Evolutionary conservation across 495 filamentous ascomycete genomes (phyloP).

Genomic region (Pseudoneurospora amorphoporcata): DNA sequence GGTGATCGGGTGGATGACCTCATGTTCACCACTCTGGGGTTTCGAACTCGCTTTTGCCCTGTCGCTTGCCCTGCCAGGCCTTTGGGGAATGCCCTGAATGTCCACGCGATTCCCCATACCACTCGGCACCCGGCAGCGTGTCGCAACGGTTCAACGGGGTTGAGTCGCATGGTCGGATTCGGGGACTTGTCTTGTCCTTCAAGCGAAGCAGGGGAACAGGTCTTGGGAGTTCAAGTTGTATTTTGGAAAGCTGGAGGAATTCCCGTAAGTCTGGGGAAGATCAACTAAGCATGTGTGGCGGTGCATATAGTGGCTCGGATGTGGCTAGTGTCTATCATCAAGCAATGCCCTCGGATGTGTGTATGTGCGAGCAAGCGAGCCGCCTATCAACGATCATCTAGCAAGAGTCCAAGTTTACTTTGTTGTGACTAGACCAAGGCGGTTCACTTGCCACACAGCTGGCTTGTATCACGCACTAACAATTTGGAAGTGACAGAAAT

Average conservation of each 20-base stretch:
- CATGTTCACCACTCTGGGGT: not conserved
- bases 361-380: not conserved
- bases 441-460: not conserved
- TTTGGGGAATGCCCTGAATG: not conserved
- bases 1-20: not conserved
- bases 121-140: not conserved
- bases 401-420: not conserved
- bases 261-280: not conserved
- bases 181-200: not conserved
- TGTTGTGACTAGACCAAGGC: not conserved
- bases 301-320: not conserved
- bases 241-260: not conserved
- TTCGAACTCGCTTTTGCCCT: not conserved
- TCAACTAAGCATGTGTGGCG: not conserved
- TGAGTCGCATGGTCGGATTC: not conserved
- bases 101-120: not conserved
- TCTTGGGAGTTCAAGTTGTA: not conserved
- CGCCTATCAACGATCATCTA: not conserved
- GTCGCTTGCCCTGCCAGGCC: not conserved
- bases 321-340: not conserved
- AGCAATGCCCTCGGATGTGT: not conserved
- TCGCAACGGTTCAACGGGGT: not conserved
- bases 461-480: not conserved
- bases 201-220: not conserved
- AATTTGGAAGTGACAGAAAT: not conserved